phyloP scores from a whole-genome alignment of 1,284 basidiomycete species.

The Rhodotorula glutinis region DNA sequence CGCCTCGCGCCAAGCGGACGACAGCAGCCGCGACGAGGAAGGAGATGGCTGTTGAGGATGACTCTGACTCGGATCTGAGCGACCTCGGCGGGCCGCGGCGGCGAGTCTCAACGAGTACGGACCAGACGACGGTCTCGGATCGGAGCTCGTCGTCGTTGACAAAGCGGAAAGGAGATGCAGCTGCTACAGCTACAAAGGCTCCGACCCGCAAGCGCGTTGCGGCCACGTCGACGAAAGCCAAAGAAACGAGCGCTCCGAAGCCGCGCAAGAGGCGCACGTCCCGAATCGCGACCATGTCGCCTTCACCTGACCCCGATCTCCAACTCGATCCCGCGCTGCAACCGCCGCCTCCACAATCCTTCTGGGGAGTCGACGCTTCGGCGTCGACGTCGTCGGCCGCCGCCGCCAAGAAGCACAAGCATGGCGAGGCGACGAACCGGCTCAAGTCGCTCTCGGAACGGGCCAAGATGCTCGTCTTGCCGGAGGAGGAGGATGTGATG shows the following conservation, averaged over 20 bases:
- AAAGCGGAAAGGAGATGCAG: neutral
- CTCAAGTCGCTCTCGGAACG: slow-evolving; percentile 20
- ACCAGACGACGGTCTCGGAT: slow-evolving; percentile 19
- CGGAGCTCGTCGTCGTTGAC: slow-evolving; percentile 9
- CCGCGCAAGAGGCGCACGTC: slow-evolving; percentile 9
- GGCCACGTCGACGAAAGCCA: neutral
- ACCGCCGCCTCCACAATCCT: slow-evolving; percentile 16
- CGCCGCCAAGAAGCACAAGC: slow-evolving; percentile 1
- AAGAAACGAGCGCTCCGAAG: neutral
- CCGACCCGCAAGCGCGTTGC: no score
- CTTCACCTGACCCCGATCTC: slow-evolving; percentile 12
- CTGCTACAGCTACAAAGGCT: neutral
- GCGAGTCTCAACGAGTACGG: slow-evolving; percentile 9
- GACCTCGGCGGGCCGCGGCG: neutral
- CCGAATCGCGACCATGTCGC: slow-evolving; percentile 1
- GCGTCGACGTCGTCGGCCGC: neutral
- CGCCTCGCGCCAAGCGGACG: neutral
- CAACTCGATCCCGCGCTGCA: neutral
- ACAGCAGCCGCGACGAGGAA: neutral
- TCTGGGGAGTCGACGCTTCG: slow-evolving; percentile 21
- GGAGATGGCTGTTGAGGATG: neutral
- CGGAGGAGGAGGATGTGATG: slow-evolving; percentile 2
- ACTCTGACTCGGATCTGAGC: neutral
- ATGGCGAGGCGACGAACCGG: slow-evolving; percentile 16
- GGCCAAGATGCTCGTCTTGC: slow-evolving; percentile 9